These are phyloP conservation scores for Seminavis robusta DNA, from an alignment of 108 stramenopile species.

Conservation along the genomic window DNA sequence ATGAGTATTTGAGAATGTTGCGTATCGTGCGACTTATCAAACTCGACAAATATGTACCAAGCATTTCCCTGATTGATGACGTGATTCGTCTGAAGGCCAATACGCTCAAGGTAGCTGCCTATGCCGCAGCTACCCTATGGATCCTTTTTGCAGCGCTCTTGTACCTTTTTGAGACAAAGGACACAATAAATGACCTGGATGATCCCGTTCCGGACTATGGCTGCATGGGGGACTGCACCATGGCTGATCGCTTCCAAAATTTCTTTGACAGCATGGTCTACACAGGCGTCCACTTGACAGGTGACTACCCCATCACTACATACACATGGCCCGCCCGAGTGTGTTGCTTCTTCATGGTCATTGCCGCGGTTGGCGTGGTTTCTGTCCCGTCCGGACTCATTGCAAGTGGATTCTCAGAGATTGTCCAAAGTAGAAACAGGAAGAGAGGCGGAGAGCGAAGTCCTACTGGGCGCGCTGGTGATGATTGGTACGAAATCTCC, in stretches of 20 bases:
- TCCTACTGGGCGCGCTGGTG: constrained; percentile 42
- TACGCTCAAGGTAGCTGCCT: constrained; percentile 61
- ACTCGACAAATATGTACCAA: constrained; percentile 88
- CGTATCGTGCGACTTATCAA: constrained; percentile 85
- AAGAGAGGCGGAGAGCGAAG: constrained; percentile 1
- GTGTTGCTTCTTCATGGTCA: constrained; percentile 73
- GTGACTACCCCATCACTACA: constrained; percentile 62
- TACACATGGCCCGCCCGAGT: constrained; percentile 66
- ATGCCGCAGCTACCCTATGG: constrained; percentile 77
- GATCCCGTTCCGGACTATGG: constrained; percentile 72
- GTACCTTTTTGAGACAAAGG: constrained; percentile 76
- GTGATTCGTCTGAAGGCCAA: constrained; percentile 75
- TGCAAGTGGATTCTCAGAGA: constrained; percentile 83
- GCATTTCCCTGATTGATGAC: constrained; percentile 84
- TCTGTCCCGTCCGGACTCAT: constrained; percentile 86
- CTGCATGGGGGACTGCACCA: constrained; percentile 59
- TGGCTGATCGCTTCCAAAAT: constrained; percentile 65
- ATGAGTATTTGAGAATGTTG: constrained; percentile 85
- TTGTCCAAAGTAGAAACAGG: constrained; percentile 76
- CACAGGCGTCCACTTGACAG: constrained; percentile 61
- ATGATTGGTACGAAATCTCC: constrained; percentile 79
- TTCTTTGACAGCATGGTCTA: constrained; percentile 67
- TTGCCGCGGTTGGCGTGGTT: constrained; percentile 88
- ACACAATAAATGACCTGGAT: constrained; percentile 53
- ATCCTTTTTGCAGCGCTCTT: constrained; percentile 74